These are phyloP conservation scores for Mucor mucedo DNA, from an alignment of 371 early-diverging fungal genomes.

Conservation along the genomic window DNA sequence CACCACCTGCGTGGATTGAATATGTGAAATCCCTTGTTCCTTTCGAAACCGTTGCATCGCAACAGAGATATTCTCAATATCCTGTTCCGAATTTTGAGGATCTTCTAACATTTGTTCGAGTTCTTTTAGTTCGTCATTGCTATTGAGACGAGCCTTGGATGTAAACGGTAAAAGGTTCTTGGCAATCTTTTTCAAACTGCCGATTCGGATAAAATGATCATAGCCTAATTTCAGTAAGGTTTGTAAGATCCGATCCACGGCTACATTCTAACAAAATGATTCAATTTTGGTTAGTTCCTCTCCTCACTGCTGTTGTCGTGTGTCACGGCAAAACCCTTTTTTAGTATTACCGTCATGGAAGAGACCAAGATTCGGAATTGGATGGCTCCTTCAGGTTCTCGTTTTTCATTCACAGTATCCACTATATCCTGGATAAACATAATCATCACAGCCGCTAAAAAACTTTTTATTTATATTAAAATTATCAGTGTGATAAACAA, in stretches of 20 bases:
- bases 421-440: conserved; percentile 71
- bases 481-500: conserved; percentile 6
- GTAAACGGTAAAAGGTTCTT: conserved; percentile 73
- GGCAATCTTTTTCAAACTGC: conserved; percentile 82
- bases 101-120: conserved; percentile 74
- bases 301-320: too few species aligned
- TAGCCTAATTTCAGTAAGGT: conserved; percentile 74
- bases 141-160: conserved; percentile 54
- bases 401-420: conserved; percentile 43
- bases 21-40: conserved; percentile 52
- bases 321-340: too few species aligned
- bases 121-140: conserved; percentile 72
- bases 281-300: too few species aligned
- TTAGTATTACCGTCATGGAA: conserved; percentile 63
- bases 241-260: conserved; percentile 87
- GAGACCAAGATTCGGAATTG: conserved; percentile 62
- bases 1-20: conserved; percentile 66
- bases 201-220: conserved; percentile 82
- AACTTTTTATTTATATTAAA: conserved; percentile 41
- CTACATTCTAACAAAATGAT: conserved; percentile 63
- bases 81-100: conserved; percentile 56
- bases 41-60: conserved; percentile 71
- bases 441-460: conserved; percentile 78
- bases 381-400: conserved; percentile 45
- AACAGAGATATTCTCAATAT: conserved; percentile 59